Evolutionary conservation across 345 rosid genomes (phyloP), one percentile per base, ranked within the genome.

Genomic region (Camelina sativa): DNA sequence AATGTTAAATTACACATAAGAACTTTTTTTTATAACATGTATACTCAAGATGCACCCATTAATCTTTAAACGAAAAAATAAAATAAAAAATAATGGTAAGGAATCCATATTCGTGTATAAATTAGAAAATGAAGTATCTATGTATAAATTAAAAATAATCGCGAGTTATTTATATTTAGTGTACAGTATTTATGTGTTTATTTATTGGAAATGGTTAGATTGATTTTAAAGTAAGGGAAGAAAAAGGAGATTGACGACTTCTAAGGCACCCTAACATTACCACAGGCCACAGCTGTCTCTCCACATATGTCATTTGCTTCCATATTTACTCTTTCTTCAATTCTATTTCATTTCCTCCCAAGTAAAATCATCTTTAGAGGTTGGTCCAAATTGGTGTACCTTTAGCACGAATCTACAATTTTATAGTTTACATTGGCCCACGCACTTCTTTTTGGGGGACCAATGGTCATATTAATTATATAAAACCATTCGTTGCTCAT

Each of bases 261-360:
- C 62, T 20, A 77, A 65, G 80, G 80, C 79, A 76, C 65, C 70
- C 74, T 69, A 76, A 61, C 76, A 71, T 70, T 62, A 48, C 61
- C 40, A 76, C 30, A 28, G 30, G 30, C 30, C 30, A 28, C 52
- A 69, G 52, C 65, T 69, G 74, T 61, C 70, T 62, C 75, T 76
- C 74, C 30, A 75, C 68, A 53, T 59, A 13, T 75, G 37, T 59
- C 44, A 66, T 48, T 66, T 57, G 51, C 59, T 58, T 59, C 62
- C 38, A 67, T 60, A 30, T 67, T 62, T 76, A 62, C 80, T 70
- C 66, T 55, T 76, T 62, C 71, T 51, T 61, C 55, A 28, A 9
- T 53, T 37, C 16, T 10, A 54, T 52, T 30, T 55, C 56, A 68
- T 1, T 68, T 69, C 12, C 3, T 56, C 62, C 12, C 0, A 25